A percentile compares a stretch with the other conserved stretches of the same genome.
phyloP scores from a whole-genome alignment of 2,329 filamentous ascomycete species.

The Pyrenophora teres region DNA sequence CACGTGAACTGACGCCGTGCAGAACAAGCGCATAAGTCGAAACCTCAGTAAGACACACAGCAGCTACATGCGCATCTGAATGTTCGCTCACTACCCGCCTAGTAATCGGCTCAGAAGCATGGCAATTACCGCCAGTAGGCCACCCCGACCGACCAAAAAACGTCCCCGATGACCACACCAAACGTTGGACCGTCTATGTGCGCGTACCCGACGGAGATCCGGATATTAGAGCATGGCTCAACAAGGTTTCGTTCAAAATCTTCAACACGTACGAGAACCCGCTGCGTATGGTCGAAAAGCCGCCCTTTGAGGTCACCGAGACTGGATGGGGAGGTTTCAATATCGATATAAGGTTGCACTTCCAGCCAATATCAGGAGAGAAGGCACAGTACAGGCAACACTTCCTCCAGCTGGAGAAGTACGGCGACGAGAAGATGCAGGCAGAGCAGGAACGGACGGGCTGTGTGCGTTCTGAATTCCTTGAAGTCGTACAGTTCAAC shows the following conservation, averaged over 20 bases:
- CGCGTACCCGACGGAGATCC: slow-evolving; percentile 81
- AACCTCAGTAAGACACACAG: slow-evolving; percentile 40
- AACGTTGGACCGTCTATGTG: slow-evolving; percentile 95
- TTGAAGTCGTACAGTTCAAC: slow-evolving; percentile 96
- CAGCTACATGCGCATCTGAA: not conserved
- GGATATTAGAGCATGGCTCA: slow-evolving; percentile 92
- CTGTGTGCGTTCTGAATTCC: slow-evolving; percentile 76
- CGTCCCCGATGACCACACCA: slow-evolving; percentile 88
- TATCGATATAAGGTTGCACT: slow-evolving; percentile 93
- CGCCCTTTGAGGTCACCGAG: slow-evolving; percentile 83
- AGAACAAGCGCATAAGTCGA: slow-evolving; percentile 50
- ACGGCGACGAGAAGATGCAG: slow-evolving; percentile 70
- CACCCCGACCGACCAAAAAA: slow-evolving; percentile 66
- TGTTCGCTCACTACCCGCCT: slow-evolving; percentile 30
- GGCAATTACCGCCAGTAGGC: slow-evolving; percentile 70
- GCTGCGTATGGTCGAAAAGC: slow-evolving; percentile 73
- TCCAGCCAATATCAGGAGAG: slow-evolving; percentile 82
- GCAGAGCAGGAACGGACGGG: slow-evolving; percentile 60
- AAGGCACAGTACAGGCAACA: slow-evolving; percentile 97
- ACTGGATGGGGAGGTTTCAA: slow-evolving; percentile 99
- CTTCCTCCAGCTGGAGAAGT: slow-evolving; percentile 87
- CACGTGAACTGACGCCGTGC: slow-evolving; percentile 21
- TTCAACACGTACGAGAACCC: slow-evolving; percentile 96
- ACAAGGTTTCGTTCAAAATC: slow-evolving; percentile 96
- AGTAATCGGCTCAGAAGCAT: slow-evolving; percentile 57